Conservation (phyloP, 2,329 filamentous ascomycete species). For the Davidsoniella australis region DNA sequence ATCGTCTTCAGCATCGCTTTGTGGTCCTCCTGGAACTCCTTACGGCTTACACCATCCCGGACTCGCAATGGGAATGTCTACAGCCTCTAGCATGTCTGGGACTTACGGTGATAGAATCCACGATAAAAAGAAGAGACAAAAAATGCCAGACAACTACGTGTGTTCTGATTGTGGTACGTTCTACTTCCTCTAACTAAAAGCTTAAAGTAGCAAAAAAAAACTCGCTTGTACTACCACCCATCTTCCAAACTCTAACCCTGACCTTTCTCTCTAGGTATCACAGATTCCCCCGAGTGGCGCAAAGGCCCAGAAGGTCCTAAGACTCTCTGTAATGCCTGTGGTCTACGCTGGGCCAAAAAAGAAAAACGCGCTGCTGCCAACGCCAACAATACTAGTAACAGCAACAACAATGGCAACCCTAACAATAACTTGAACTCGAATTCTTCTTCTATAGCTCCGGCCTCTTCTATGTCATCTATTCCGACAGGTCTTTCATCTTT, state of each 20-base stretch:
- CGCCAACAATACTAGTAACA: slow-evolving; percentile 12
- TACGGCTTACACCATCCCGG: too few relatives aligned
- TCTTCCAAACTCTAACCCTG: neutral
- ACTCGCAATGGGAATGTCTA: neutral
- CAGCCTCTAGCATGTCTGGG: neutral
- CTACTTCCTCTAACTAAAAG: neutral
- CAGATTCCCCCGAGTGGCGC: slow-evolving; percentile 90
- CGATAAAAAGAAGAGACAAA: slow-evolving; percentile 74
- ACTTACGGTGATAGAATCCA: slow-evolving; percentile 33
- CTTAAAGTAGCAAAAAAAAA: too few relatives aligned
- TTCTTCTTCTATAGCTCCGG: neutral
- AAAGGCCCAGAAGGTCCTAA: slow-evolving; percentile 88
- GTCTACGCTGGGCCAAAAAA: slow-evolving; percentile 59
- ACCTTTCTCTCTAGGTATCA: slow-evolving; percentile 36
- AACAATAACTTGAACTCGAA: too few relatives aligned
- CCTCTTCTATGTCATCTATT: neutral
- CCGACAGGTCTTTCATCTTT: too few relatives aligned
- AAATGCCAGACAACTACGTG: slow-evolving; percentile 80
- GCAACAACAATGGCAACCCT: neutral
- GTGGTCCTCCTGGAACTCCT: too few relatives aligned
- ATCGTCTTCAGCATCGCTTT: too few relatives aligned
- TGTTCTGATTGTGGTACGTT: slow-evolving; percentile 76
- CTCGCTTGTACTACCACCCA: neutral
- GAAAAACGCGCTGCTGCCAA: slow-evolving; percentile 46
- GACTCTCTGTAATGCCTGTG: slow-evolving; percentile 90